phyloP scores from a whole-genome alignment of 2,329 filamentous ascomycete genomes.

The Penicillium sp. region DNA sequence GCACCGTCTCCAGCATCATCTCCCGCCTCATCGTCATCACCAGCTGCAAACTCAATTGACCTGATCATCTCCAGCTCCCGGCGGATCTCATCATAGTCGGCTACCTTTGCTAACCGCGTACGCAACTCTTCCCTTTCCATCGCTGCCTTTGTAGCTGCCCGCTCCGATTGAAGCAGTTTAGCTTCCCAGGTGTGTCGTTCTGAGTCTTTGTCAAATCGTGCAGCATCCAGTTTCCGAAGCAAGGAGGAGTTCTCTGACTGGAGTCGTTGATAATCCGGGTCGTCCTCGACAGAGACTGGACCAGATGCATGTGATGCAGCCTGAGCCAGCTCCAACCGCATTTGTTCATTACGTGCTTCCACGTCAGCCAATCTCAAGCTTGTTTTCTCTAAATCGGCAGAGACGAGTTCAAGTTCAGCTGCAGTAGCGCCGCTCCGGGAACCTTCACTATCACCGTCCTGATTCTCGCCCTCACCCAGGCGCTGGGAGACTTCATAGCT shows the following conservation, averaged over 20 bases:
- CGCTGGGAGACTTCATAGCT: slow-evolving; percentile 95
- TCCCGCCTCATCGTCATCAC: slow-evolving; percentile 65
- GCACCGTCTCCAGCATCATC: slow-evolving; percentile 39
- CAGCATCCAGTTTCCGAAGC: slow-evolving; percentile 80
- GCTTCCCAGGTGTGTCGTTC: slow-evolving; percentile 73
- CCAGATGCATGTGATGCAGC: slow-evolving; percentile 67
- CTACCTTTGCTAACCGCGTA: slow-evolving; percentile 79
- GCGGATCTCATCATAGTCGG: slow-evolving; percentile 94
- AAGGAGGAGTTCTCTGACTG: slow-evolving; percentile 91
- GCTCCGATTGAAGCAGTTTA: slow-evolving; percentile 73
- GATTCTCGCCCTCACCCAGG: slow-evolving; percentile 66
- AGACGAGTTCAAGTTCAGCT: slow-evolving; percentile 90
- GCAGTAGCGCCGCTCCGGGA: slow-evolving; percentile 67
- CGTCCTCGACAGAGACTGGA: slow-evolving; percentile 70
- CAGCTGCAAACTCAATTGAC: slow-evolving; percentile 87
- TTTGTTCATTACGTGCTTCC: slow-evolving; percentile 89
- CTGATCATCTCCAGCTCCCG: slow-evolving; percentile 95
- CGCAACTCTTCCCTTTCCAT: slow-evolving; percentile 79
- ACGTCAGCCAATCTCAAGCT: slow-evolving; percentile 83
- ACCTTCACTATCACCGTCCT: slow-evolving; percentile 63
- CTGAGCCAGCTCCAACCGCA: slow-evolving; percentile 86
- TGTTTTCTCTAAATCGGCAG: slow-evolving; percentile 85
- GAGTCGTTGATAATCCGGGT: slow-evolving; percentile 82
- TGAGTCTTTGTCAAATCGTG: slow-evolving; percentile 77
- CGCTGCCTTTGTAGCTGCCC: slow-evolving; percentile 70